Percentiles rank a stretch among this genome's conserved stretches.
phyloP scores from a whole-genome alignment of 2,329 filamentous ascomycete genomes.

The Cladosporium austrohemisphaericum region DNA sequence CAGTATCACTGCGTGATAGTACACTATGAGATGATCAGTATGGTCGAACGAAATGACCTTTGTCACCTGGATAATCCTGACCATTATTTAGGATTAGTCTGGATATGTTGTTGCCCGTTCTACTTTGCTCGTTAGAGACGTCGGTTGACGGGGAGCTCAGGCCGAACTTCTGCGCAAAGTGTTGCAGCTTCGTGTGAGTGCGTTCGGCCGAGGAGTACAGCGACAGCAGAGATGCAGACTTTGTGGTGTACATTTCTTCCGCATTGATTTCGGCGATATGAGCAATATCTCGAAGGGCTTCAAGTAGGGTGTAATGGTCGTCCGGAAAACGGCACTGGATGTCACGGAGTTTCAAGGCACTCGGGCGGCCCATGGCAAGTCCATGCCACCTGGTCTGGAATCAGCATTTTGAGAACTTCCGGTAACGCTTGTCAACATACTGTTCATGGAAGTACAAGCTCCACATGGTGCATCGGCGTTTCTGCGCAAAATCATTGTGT shows the following conservation, averaged over 20 bases:
- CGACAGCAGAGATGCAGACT: constrained; percentile 26
- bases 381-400: constrained; percentile 25
- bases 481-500: constrained; percentile 20
- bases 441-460: constrained; percentile 31
- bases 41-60: too few species aligned
- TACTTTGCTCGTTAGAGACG: neutral
- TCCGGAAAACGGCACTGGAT: constrained; percentile 25
- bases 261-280: constrained; percentile 19
- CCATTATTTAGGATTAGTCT: too few species aligned
- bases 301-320: constrained; percentile 19
- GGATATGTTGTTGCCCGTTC: too few species aligned
- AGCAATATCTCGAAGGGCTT: constrained; percentile 22
- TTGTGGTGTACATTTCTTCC: constrained; percentile 25
- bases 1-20: constrained; percentile 23
- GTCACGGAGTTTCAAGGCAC: constrained; percentile 22
- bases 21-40: too few species aligned
- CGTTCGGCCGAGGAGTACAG: constrained; percentile 26
- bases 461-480: constrained; percentile 28
- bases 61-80: too few species aligned
- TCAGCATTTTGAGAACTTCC: too few species aligned
- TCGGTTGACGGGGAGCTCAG: too few species aligned
- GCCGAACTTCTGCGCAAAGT: constrained; percentile 21
- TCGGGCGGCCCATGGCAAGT: constrained; percentile 23
- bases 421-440: too few species aligned
- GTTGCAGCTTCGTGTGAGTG: constrained; percentile 22